A percentile compares a stretch with the other conserved stretches of the same genome.
phyloP scores from a whole-genome alignment of 345 rosid genomes.

The Arabidopsis suecica region DNA sequence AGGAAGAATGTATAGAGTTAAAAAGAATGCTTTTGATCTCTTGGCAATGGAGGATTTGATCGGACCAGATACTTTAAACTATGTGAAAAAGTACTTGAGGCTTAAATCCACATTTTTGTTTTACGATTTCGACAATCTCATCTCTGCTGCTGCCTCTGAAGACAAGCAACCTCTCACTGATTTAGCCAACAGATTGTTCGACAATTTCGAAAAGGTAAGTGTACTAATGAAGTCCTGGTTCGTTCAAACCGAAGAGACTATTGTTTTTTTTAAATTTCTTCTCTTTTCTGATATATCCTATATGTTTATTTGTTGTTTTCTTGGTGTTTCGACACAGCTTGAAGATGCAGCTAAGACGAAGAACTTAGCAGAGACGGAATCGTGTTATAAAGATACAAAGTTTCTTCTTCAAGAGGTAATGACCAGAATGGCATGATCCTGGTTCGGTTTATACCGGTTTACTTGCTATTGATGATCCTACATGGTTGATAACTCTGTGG shows the following conservation, averaged over 20 bases:
- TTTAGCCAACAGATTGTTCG: slow-evolving; percentile 82
- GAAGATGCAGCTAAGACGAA: slow-evolving; percentile 68
- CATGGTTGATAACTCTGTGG: slow-evolving; percentile 12
- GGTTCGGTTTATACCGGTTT: slow-evolving; percentile 18
- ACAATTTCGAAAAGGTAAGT: slow-evolving; percentile 75
- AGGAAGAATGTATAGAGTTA: slow-evolving; percentile 68
- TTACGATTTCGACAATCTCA: slow-evolving; percentile 79
- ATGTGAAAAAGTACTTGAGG: slow-evolving; percentile 77
- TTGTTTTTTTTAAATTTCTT: background rate
- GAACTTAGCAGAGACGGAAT: slow-evolving; percentile 59
- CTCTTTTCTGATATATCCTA: background rate
- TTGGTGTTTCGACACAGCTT: slow-evolving; percentile 53
- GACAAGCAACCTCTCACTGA: slow-evolving; percentile 74
- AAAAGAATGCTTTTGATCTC: slow-evolving; percentile 77
- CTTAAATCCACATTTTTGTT: slow-evolving; percentile 78
- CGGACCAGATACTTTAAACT: slow-evolving; percentile 74
- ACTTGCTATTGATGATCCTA: slow-evolving; percentile 18
- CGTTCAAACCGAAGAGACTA: background rate
- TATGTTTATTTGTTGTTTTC: background rate
- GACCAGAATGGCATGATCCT: slow-evolving; percentile 61
- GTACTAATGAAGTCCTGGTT: background rate
- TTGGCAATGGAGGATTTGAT: slow-evolving; percentile 87
- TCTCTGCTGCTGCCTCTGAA: slow-evolving; percentile 63
- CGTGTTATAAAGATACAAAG: slow-evolving; percentile 58
- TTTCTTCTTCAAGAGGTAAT: slow-evolving; percentile 73